These are phyloP conservation scores for Fusarium virguliforme DNA, from an alignment of 2,329 filamentous ascomycete genomes.

Conservation along the genomic window DNA sequence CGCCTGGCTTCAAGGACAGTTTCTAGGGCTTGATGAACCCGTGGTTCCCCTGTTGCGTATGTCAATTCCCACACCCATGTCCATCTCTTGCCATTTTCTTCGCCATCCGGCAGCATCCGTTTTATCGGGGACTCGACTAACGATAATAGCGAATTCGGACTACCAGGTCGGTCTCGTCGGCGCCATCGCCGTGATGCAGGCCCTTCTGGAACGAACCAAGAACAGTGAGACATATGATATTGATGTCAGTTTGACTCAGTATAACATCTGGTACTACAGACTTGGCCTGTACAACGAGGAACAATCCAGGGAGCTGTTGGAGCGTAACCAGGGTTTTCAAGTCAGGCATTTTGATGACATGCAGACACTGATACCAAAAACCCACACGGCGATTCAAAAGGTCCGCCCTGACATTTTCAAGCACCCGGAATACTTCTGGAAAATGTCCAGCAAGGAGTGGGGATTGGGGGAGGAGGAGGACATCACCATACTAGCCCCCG, in stretches of 20 bases:
- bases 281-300: conserved; percentile 43
- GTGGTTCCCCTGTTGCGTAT: conserved; percentile 46
- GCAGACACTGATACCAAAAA: conserved; percentile 24
- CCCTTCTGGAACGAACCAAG: conserved; percentile 40
- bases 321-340: conserved; percentile 36
- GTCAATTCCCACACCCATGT: not conserved
- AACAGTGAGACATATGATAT: conserved; percentile 43
- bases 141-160: conserved; percentile 43
- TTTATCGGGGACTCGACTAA: no score
- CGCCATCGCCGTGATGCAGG: conserved; percentile 39
- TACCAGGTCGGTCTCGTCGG: conserved; percentile 47
- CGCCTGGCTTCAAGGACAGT: conserved; percentile 57
- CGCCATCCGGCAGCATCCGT: no score
- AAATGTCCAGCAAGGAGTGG: conserved; percentile 28
- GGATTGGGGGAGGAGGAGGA: conserved; percentile 23
- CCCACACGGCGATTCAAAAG: conserved; percentile 24
- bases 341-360: conserved; percentile 47
- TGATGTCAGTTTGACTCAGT: conserved; percentile 49
- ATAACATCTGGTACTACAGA: conserved; percentile 49
- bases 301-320: conserved; percentile 31
- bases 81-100: not conserved
- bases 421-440: conserved; percentile 26
- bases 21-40: conserved; percentile 55
- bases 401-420: conserved; percentile 19
- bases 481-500: conserved; percentile 19